phyloP scores from a whole-genome alignment of 164 flowering plant genomes.

The Umbilicus rupestris region DNA sequence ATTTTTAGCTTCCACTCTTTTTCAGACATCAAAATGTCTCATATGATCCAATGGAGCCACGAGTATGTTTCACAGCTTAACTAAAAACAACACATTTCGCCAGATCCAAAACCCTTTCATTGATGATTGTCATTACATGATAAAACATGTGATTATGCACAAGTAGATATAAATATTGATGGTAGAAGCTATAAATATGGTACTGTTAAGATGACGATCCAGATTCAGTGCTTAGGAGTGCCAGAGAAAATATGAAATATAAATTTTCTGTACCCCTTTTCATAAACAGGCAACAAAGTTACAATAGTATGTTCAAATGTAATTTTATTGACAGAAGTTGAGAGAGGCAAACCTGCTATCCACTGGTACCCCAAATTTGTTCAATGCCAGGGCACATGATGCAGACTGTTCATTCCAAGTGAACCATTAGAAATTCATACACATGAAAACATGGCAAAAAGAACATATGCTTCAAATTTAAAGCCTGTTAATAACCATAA shows the following conservation, averaged over 20 bases:
- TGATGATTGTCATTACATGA: no score
- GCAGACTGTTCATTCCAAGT: slow-evolving; percentile 55
- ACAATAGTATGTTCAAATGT: not conserved
- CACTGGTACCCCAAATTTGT: slow-evolving; percentile 51
- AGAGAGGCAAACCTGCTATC: slow-evolving; percentile 54
- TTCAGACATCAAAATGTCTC: not conserved
- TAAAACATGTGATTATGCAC: no score
- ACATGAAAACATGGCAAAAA: not conserved
- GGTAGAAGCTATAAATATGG: no score
- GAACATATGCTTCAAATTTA: not conserved
- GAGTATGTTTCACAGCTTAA: not conserved
- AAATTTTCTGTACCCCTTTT: not conserved
- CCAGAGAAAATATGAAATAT: not conserved
- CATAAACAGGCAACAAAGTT: not conserved
- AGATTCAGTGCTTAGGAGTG: not conserved
- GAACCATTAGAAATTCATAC: not conserved
- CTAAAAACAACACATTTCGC: not conserved
- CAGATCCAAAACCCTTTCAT: no score
- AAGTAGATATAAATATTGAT: no score
- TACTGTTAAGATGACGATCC: no score
- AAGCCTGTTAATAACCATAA: not conserved
- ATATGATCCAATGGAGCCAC: not conserved
- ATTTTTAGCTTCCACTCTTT: not conserved
- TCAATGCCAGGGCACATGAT: slow-evolving; percentile 74
- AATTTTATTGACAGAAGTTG: not conserved